Evolutionary conservation across 371 early-diverging fungal species (phyloP).

Genomic region (Nosema muscidifuracis): DNA sequence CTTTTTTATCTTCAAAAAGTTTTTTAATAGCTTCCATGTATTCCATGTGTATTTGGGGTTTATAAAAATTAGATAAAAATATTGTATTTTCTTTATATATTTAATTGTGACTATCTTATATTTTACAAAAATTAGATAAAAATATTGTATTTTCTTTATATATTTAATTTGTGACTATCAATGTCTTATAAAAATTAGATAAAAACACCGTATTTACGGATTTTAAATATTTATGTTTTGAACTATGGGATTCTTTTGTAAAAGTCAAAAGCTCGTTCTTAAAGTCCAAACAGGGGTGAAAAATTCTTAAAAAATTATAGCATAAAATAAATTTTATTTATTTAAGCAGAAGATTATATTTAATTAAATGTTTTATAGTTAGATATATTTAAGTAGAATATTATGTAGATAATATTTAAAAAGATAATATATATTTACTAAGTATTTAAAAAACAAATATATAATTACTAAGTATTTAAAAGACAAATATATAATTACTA

Average conservation of each 20-base stretch:
- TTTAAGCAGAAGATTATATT: neutral
- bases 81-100: too few species aligned
- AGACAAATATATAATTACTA: too few species aligned
- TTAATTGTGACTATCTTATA: too few species aligned
- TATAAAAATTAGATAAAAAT: too few species aligned
- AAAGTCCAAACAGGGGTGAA: neutral
- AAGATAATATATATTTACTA: too few species aligned
- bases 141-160: too few species aligned
- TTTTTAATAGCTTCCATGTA: neutral
- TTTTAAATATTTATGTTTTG: neutral
- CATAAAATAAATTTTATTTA: neutral
- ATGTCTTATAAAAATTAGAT: neutral
- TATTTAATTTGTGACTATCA: neutral
- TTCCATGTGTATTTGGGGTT: neutral
- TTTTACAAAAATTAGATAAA: too few species aligned
- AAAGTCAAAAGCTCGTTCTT: constrained; percentile 9
- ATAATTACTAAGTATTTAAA: too few species aligned
- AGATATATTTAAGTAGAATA: too few species aligned
- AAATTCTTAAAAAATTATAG: neutral
- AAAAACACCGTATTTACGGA: constrained; percentile 5
- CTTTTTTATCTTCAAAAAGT: neutral
- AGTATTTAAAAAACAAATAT: too few species aligned
- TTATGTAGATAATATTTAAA: too few species aligned
- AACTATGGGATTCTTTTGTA: constrained; percentile 11
- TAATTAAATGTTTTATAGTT: neutral